Conservation (phyloP, 495 filamentous ascomycete species). For the Neurospora pannonica region DNA sequence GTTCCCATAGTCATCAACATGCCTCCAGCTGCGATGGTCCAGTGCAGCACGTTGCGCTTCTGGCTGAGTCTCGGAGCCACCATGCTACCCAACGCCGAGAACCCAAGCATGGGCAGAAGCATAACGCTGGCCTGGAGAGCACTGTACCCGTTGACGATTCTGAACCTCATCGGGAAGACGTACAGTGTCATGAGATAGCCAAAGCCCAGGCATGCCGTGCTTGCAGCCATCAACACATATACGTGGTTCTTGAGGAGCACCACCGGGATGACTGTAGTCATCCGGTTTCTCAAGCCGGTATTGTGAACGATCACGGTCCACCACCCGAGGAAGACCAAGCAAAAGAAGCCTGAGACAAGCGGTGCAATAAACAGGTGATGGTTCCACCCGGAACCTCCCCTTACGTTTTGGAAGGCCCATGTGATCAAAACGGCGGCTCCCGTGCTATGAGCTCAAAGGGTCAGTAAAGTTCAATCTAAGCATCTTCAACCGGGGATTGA, state of each 20-base stretch:
- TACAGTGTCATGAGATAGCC: slow-evolving; percentile 47
- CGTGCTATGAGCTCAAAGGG: slow-evolving; percentile 20
- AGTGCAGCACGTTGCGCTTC: slow-evolving; percentile 22
- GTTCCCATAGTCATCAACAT: slow-evolving; percentile 30
- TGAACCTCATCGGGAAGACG: slow-evolving; percentile 48
- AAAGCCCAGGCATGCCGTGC: slow-evolving; percentile 44
- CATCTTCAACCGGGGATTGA: background rate
- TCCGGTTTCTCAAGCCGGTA: slow-evolving; percentile 12
- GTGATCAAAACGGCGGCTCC: slow-evolving; percentile 47
- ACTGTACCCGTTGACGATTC: slow-evolving; percentile 44
- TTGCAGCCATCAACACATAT: slow-evolving; percentile 25
- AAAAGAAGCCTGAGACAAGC: slow-evolving; percentile 29
- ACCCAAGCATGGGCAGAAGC: slow-evolving; percentile 48
- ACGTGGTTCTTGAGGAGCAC: slow-evolving; percentile 20
- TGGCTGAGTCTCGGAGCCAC: slow-evolving; percentile 30
- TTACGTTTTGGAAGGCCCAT: slow-evolving; percentile 49
- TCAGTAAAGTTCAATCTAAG: background rate
- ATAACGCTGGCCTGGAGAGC: slow-evolving; percentile 45
- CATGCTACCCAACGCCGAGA: slow-evolving; percentile 36
- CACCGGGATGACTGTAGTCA: slow-evolving; percentile 18
- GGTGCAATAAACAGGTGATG: slow-evolving; percentile 35
- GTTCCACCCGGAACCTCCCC: slow-evolving; percentile 28
- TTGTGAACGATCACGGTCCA: slow-evolving; percentile 24
- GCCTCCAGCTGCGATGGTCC: slow-evolving; percentile 25
- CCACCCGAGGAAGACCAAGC: slow-evolving; percentile 31